Percentiles rank a stretch among this genome's conserved stretches.
These are phyloP conservation scores for Terfezia claveryi DNA, from an alignment of 495 filamentous ascomycete genomes.

Conservation along the genomic window DNA sequence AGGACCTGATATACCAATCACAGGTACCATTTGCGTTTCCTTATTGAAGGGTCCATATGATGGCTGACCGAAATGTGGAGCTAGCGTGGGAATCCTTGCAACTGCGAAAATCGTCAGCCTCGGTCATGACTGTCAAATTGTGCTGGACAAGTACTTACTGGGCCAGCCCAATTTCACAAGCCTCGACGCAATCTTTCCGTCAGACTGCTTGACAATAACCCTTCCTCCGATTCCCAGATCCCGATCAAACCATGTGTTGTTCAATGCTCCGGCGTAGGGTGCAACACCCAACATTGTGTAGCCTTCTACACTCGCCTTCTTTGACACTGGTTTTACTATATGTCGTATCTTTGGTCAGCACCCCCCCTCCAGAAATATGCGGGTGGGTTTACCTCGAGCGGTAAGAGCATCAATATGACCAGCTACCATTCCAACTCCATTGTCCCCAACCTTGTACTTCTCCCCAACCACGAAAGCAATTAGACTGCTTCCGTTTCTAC, in stretches of 20 bases:
- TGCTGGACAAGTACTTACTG: slow-evolving; percentile 19
- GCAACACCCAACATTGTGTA: slow-evolving; percentile 82
- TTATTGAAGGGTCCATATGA: slow-evolving; percentile 58
- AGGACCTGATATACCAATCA: slow-evolving; percentile 62
- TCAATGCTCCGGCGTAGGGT: slow-evolving; percentile 71
- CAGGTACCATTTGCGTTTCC: slow-evolving; percentile 87
- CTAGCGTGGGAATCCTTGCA: slow-evolving; percentile 77
- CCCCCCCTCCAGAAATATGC: neutral
- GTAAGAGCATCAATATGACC: slow-evolving; percentile 87
- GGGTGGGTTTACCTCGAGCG: slow-evolving; percentile 26
- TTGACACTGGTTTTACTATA: slow-evolving; percentile 63
- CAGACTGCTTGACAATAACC: slow-evolving; percentile 56
- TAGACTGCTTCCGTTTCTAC: slow-evolving; percentile 64
- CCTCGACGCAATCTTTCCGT: slow-evolving; percentile 60
- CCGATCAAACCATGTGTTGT: slow-evolving; percentile 81
- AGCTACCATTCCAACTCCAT: slow-evolving; percentile 49
- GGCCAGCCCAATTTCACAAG: slow-evolving; percentile 86
- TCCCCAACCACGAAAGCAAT: slow-evolving; percentile 74
- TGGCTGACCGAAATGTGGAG: slow-evolving; percentile 74
- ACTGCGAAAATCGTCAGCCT: slow-evolving; percentile 23
- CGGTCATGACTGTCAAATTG: neutral
- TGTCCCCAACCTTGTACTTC: slow-evolving; percentile 53
- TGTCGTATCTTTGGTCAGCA: neutral
- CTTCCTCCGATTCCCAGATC: slow-evolving; percentile 78
- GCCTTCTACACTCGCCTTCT: slow-evolving; percentile 54